Evolutionary conservation across 2,329 filamentous ascomycete species (phyloP), one percentile per base, ranked within the genome.

Genomic region (Emericellopsis cladophorae): DNA sequence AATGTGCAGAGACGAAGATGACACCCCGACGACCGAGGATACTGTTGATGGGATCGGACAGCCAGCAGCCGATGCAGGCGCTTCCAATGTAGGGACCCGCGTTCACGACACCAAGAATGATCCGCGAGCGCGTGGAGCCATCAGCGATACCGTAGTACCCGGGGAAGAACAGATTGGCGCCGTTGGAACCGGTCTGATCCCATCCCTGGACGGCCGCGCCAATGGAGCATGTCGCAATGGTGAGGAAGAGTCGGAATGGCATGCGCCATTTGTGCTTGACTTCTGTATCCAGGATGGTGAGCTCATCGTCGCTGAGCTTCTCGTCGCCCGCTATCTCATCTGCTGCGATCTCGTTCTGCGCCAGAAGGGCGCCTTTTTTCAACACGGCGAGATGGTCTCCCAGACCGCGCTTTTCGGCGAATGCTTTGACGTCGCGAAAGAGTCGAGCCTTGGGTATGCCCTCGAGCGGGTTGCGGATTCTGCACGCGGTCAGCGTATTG

Each of bases 1-100:
- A 79, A 46, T 83, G 72, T 38, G 81, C 84, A 7, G 84, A 78
- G 43, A 85, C 62, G 58, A 87, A 89, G 46, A 90, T 88, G 21
- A 59, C 56, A 29, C 65, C 66, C 6, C 67, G 62, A 14, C 67
- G 66, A 12, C 67, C 68, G 24, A 64, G 52, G 40, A 51, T 54
- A 40, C 60, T 47, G 46, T 66, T 71, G 41, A 82, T 68, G 14
- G 78, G 77, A 45, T 84, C 80, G 1, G 78, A 79, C 12, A 81
- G 58, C 79, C 79, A 82, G 54, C 76, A 45, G 31, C 43, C 43
- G 37, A 45, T 41, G 40, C 32, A 32, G 26, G 62, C 58, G 49
- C 56, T 71, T 45, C 61, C 64, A 42, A 73, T 57, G 49, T 70
- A 68, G 39, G 71, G 63, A 37, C 62, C 69, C 18, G 72, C 65